These are phyloP conservation scores for Oryza brachyantha DNA, from an alignment of 176 grass and related monocot genomes.

Conservation along the genomic window DNA sequence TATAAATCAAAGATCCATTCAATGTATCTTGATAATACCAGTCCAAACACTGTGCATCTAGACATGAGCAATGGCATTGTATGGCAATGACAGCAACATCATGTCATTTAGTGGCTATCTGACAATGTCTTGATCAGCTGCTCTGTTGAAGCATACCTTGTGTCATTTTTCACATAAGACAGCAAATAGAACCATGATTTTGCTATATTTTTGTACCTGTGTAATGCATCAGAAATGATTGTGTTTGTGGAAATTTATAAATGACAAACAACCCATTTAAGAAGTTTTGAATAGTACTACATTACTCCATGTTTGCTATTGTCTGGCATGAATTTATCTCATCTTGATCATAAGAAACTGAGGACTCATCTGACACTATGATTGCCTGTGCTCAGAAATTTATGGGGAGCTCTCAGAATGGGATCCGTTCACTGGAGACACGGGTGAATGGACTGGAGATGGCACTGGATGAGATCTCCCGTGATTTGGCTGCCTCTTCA, in stretches of 20 bases:
- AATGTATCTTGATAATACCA: slow-evolving; percentile 31
- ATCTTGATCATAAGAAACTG: not conserved
- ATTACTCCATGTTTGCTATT: not conserved
- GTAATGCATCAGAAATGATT: not conserved
- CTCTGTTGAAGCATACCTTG: not conserved
- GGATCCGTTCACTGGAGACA: slow-evolving; percentile 79
- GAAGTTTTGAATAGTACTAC: slow-evolving; percentile 15
- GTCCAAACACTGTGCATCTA: not conserved
- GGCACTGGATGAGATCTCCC: slow-evolving; percentile 77
- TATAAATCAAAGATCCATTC: slow-evolving; percentile 18
- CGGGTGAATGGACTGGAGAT: slow-evolving; percentile 89
- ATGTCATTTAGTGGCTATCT: slow-evolving; percentile 19
- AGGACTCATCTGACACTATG: slow-evolving; percentile 1
- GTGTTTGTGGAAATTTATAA: not conserved
- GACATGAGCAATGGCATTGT: slow-evolving; percentile 25
- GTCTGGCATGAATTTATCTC: not conserved
- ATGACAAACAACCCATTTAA: not conserved
- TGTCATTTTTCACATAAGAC: not conserved
- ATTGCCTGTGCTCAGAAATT: slow-evolving; percentile 64
- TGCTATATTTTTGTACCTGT: not conserved
- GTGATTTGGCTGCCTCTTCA: slow-evolving; percentile 58
- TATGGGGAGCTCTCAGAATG: slow-evolving; percentile 91
- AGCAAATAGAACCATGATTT: not conserved
- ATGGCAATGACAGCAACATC: not conserved
- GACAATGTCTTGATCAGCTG: slow-evolving; percentile 16